Conservation (phyloP, 768 basidiomycete genomes). For the Chiua virens region DNA sequence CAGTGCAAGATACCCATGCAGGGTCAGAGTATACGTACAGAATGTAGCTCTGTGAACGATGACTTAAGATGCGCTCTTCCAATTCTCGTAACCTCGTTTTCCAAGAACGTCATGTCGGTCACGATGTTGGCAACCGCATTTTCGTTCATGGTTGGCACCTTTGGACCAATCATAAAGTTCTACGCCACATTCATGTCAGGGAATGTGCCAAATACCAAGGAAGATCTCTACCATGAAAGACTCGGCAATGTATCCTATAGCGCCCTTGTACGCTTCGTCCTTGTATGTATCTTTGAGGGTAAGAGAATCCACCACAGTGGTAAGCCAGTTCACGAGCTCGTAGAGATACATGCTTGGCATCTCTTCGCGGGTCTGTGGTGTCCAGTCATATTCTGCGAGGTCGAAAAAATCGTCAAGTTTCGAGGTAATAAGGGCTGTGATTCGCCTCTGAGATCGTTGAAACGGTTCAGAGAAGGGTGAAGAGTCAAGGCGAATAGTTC, state of each 20-base stretch:
- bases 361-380: constrained; percentile 64
- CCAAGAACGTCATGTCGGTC: constrained; percentile 85
- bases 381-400: constrained; percentile 94
- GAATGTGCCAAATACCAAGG: background rate
- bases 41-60: constrained; percentile 77
- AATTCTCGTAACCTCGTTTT: constrained; percentile 78
- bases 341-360: constrained; percentile 92
- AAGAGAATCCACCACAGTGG: constrained; percentile 90
- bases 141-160: constrained; percentile 81
- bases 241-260: constrained; percentile 84
- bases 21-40: constrained; percentile 47
- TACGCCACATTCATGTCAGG: constrained; percentile 30
- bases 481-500: constrained; percentile 69
- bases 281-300: constrained; percentile 83
- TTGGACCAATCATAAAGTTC: constrained; percentile 78
- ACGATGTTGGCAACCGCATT: constrained; percentile 84
- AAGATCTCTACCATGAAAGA: constrained; percentile 73
- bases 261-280: constrained; percentile 85
- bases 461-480: constrained; percentile 70
- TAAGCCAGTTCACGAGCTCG: constrained; percentile 95
- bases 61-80: constrained; percentile 67
- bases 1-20: background rate
- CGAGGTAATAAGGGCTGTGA: constrained; percentile 79
- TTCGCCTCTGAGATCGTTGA: constrained; percentile 66
- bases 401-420: constrained; percentile 97